Percentiles rank a stretch among this genome's conserved stretches.
Conservation (phyloP, 345 rosid species). For the Alliaria petiolata region DNA sequence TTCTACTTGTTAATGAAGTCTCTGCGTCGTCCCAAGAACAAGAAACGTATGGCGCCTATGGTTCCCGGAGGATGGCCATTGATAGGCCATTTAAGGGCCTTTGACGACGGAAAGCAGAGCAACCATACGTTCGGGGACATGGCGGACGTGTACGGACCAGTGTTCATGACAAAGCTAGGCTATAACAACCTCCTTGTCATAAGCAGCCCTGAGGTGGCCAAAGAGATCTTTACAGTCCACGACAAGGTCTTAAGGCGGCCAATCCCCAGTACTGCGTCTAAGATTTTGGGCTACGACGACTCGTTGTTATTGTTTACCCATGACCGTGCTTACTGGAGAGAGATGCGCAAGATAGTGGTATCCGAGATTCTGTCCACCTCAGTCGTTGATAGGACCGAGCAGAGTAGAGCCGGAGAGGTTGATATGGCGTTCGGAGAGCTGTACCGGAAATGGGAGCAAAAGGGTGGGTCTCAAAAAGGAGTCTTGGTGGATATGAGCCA, state of each 20-base stretch:
- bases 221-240: constrained; percentile 34
- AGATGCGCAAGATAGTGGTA: too few species aligned
- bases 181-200: too few species aligned
- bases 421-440: constrained; percentile 13
- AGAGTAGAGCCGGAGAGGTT: constrained; percentile 26
- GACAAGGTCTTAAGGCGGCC: constrained; percentile 35
- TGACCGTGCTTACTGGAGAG: constrained; percentile 22
- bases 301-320: constrained; percentile 35
- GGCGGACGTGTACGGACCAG: constrained; percentile 39
- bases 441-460: constrained; percentile 14
- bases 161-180: too few species aligned
- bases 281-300: constrained; percentile 33
- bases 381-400: constrained; percentile 28
- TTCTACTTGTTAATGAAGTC: background rate
- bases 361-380: constrained; percentile 33
- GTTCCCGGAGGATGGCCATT: constrained; percentile 42
- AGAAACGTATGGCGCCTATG: constrained; percentile 21
- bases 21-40: background rate
- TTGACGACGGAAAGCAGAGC: constrained; percentile 17
- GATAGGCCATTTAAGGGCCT: constrained; percentile 34
- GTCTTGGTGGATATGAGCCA: constrained; percentile 30
- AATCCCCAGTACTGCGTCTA: background rate
- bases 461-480: background rate
- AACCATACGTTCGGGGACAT: constrained; percentile 29
- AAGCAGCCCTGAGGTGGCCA: constrained; percentile 32